Evolutionary conservation across 768 basidiomycete species (phyloP), one percentile per base, ranked within the genome.

Genomic region (Trametes sanguinea): DNA sequence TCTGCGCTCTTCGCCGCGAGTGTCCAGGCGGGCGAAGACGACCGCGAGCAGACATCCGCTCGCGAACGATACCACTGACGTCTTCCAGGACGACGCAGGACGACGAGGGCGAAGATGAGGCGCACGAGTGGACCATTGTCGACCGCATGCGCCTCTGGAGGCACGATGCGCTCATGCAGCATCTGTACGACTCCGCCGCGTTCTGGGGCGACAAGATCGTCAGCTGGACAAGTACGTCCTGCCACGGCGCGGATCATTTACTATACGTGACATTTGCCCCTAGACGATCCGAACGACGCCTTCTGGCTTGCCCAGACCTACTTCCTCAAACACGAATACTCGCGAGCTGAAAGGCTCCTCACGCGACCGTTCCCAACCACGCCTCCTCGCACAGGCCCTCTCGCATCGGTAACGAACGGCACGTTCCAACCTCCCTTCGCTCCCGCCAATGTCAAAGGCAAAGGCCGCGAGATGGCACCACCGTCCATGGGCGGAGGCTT

Each of bases 171-270:
- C 83, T 99, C 66, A 95, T 95, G 88, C 97, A 98, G 75, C 97
- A 99, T 80, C 77, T 99, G 11, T 97, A 98, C 74, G 92, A 94
- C 65, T 97, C 95, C 0, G 96, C 97, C 2, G 89, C 91, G 5
- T 98, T 98, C 73, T 99, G 97, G 97, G 97, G 97, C 4, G 94
- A 96, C 78, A 98, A 99, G 75, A 87, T 98, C 48, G 80, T 98
- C 50, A 91, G 85, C 63, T 95, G 94, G 93, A 98, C 97, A 33
- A 91, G 96, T 98, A 71, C 72, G 74, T 76, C 57, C 32, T 37
- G 35, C 11, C 6, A 11, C 35, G 11, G 11, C 22, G 22, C 22
- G 22, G 11, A 37, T 11, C 6, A 37, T 11, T 37, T 37, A 37
- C 35, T 27, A 3, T 27, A 11, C 27, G 9, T 50, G 14, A 50